Base-by-base conservation (phyloP, 2,329 filamentous ascomycete genomes). In the Helotiales sp. region DNA sequence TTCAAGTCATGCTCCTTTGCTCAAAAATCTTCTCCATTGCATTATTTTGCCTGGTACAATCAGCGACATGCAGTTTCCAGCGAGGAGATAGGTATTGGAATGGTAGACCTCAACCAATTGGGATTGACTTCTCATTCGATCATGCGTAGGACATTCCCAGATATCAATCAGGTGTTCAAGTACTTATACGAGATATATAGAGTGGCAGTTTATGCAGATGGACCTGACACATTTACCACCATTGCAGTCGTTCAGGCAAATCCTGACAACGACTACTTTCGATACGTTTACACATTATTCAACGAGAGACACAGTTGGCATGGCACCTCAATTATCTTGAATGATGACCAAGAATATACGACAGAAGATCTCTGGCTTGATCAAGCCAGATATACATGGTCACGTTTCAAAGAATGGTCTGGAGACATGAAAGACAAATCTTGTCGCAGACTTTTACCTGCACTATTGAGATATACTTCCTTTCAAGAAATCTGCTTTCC, bases 1-100 rank as follows among this genome's bases (percentile, higher is more conserved):
- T n/a, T n/a, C n/a, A n/a, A n/a, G n/a, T n/a, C n/a, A n/a, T n/a
- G n/a, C n/a, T n/a, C n/a, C n/a, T n/a, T n/a, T n/a, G n/a, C n/a
- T n/a, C n/a, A n/a, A n/a, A n/a, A n/a, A n/a, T n/a, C n/a, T n/a
- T 24, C 19, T 44, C 15, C 15, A 25, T 15, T 25, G 22, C 15
- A 12, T 49, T 49, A 4, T 6, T 31, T 9, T 19, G 5, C 46
- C 15, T 49, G 5, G 17, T 49, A 2, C 25, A 25, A 10, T 31
- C 30, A 5, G 13, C 31, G 76, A 57, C 78, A 81, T 30, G 33
- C 27, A 5, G 19, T 24, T 57, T 54, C 15, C 13, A 57, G 13
- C 19, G 51, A 12, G 50, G 54, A 12, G 52, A 58, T n/a, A 17
- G 47, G 15, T 61, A 55, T 55, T 61, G 55, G 59, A 52, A 42